These are phyloP conservation scores for Haberlea rhodopensis DNA, from an alignment of 257 asterid species.

Conservation along the genomic window DNA sequence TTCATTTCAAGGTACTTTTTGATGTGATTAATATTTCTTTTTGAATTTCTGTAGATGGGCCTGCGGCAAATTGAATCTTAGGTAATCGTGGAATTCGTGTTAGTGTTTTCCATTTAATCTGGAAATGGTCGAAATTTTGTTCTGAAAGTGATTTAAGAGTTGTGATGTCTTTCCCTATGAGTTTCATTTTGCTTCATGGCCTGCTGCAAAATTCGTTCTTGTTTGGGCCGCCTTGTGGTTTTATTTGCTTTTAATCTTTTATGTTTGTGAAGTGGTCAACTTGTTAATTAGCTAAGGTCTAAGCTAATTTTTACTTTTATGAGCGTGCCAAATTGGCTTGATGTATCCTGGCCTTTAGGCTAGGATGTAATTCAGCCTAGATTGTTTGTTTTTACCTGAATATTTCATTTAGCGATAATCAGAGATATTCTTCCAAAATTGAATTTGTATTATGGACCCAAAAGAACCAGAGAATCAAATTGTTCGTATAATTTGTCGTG, in stretches of 20 bases:
- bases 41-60: slow-evolving; percentile 17
- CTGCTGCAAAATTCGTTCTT: slow-evolving; percentile 18
- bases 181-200: neutral
- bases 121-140: slow-evolving; percentile 6
- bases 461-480: neutral
- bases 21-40: neutral
- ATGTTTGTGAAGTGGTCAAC: neutral
- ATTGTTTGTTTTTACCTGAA: neutral
- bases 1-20: slow-evolving; percentile 32
- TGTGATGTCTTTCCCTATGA: neutral
- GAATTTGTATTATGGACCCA: neutral
- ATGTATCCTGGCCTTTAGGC: neutral
- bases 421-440: neutral
- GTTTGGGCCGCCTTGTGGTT: slow-evolving; percentile 3
- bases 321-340: neutral
- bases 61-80: slow-evolving; percentile 26
- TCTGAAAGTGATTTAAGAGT: neutral
- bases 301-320: neutral
- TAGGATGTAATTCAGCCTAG: neutral
- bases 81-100: slow-evolving; percentile 6
- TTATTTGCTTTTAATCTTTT: neutral
- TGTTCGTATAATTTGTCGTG: neutral
- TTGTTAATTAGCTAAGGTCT: neutral
- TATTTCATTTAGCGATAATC: too few species aligned
- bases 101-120: neutral